Conservation (phyloP, 2,329 filamentous ascomycete species). For the Phyllosticta citribraziliensis region DNA sequence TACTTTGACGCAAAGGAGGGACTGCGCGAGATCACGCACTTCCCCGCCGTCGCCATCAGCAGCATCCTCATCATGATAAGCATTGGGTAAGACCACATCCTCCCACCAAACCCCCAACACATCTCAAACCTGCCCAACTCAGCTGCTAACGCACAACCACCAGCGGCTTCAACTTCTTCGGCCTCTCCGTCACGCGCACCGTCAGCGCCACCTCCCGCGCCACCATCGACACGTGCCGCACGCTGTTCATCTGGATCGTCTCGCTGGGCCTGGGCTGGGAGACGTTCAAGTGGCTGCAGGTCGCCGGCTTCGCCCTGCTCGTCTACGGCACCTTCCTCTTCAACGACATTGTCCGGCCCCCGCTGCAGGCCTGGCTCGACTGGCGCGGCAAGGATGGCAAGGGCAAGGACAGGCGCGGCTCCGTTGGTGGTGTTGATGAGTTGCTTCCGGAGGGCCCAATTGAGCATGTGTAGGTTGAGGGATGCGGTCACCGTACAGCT, state of each 20-base stretch:
- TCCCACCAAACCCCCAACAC: not conserved
- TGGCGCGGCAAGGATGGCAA: slow-evolving; percentile 25
- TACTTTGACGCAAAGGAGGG: slow-evolving; percentile 89
- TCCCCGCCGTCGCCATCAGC: slow-evolving; percentile 61
- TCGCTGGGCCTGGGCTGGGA: slow-evolving; percentile 93
- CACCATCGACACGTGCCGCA: slow-evolving; percentile 95
- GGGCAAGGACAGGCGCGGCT: slow-evolving; percentile 15
- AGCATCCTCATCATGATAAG: slow-evolving; percentile 93
- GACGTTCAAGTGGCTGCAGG: slow-evolving; percentile 93
- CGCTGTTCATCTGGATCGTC: slow-evolving; percentile 95
- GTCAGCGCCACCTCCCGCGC: slow-evolving; percentile 90
- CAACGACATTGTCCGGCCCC: slow-evolving; percentile 84
- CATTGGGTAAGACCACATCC: slow-evolving; percentile 60
- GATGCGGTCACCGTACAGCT: no score
- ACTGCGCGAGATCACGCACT: slow-evolving; percentile 66
- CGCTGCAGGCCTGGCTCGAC: slow-evolving; percentile 56
- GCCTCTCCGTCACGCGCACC: slow-evolving; percentile 77
- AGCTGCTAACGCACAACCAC: not conserved
- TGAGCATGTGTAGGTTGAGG: slow-evolving; percentile 45
- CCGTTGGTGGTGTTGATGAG: slow-evolving; percentile 26
- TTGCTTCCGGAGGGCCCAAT: slow-evolving; percentile 76
- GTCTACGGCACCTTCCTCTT: slow-evolving; percentile 97
- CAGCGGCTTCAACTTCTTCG: slow-evolving; percentile 98
- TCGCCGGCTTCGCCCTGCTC: slow-evolving; percentile 74
- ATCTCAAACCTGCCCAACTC: not conserved